These are phyloP conservation scores for Clonostachys chloroleuca DNA, from an alignment of 2,329 filamentous ascomycete species.

Conservation along the genomic window DNA sequence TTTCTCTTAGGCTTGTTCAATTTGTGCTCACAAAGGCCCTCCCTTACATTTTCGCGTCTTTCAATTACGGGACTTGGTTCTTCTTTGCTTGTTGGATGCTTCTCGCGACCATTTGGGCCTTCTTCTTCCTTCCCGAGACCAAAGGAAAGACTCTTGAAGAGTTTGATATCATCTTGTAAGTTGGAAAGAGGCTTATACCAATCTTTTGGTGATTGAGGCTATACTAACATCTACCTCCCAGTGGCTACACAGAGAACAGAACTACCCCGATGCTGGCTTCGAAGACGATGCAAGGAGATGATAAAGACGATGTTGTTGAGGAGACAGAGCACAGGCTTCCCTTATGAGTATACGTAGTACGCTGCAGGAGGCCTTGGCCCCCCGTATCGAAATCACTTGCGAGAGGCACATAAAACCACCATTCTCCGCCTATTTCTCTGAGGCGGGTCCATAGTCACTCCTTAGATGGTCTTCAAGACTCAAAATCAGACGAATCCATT, in stretches of 20 bases:
- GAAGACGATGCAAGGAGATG: not conserved
- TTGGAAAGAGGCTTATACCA: not conserved
- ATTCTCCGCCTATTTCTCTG: too few relatives aligned
- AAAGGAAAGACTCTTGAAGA: constrained; percentile 49
- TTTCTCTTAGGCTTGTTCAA: constrained; percentile 21
- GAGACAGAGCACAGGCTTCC: not conserved
- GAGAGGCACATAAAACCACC: too few relatives aligned
- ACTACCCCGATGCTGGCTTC: not conserved
- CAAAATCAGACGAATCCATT: too few relatives aligned
- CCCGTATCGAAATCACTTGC: too few relatives aligned
- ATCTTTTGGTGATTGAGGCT: not conserved
- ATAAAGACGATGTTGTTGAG: not conserved
- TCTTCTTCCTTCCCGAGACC: constrained; percentile 48
- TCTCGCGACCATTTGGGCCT: constrained; percentile 39
- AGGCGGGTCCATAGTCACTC: too few relatives aligned
- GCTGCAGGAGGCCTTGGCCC: too few relatives aligned
- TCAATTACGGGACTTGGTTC: constrained; percentile 49
- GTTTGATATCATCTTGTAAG: constrained; percentile 36
- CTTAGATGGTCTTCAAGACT: too few relatives aligned
- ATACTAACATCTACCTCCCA: not conserved
- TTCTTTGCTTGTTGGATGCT: constrained; percentile 51
- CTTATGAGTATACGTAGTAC: too few relatives aligned
- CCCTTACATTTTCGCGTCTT: constrained; percentile 35
- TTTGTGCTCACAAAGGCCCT: constrained; percentile 37
- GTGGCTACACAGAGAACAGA: not conserved